phyloP scores from a whole-genome alignment of 1,139 yeast genomes.

The Candida gigantensis region DNA sequence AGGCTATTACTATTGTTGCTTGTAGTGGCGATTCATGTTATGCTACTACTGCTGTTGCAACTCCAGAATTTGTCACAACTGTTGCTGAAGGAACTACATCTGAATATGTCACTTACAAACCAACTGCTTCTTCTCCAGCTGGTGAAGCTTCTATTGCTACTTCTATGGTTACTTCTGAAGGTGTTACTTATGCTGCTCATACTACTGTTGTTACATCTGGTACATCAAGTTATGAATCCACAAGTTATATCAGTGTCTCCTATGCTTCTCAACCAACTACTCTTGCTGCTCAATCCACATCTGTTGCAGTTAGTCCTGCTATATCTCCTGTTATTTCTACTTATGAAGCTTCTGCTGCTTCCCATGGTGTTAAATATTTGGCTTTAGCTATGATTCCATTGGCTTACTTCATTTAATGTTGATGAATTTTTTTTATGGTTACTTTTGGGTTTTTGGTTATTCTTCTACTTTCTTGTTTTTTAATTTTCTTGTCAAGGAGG shows the following conservation, averaged over 20 bases:
- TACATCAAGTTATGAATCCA: conserved; percentile 18
- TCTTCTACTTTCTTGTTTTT: too few species aligned
- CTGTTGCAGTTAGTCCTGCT: conserved; percentile 17
- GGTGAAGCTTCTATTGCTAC: conserved; percentile 12
- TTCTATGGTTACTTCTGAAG: conserved; percentile 46
- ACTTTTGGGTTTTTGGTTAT: too few species aligned
- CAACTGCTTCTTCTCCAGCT: conserved; percentile 22
- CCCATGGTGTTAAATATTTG: conserved; percentile 25
- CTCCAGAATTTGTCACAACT: conserved; percentile 24
- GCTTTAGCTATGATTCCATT: conserved; percentile 30
- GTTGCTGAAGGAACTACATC: conserved; percentile 27
- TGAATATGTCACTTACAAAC: conserved; percentile 38
- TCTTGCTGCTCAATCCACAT: conserved; percentile 5
- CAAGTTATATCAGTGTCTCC: conserved; percentile 17
- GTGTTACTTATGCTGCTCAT: conserved; percentile 29
- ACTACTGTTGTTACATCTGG: conserved; percentile 24
- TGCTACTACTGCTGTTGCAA: conserved; percentile 31
- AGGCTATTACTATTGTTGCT: conserved; percentile 42
- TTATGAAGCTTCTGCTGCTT: conserved; percentile 29
- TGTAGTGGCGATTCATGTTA: conserved; percentile 40
- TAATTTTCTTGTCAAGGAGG: too few species aligned
- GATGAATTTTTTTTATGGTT: too few species aligned
- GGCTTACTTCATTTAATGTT: conserved; percentile 26
- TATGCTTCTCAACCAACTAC: conserved; percentile 13
- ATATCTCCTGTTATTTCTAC: conserved; percentile 50